Percentiles rank a stretch among this genome's conserved stretches.
These are phyloP conservation scores for Gracilaria domingensis DNA, from an alignment of 23 red algal genomes.

Conservation along the genomic window DNA sequence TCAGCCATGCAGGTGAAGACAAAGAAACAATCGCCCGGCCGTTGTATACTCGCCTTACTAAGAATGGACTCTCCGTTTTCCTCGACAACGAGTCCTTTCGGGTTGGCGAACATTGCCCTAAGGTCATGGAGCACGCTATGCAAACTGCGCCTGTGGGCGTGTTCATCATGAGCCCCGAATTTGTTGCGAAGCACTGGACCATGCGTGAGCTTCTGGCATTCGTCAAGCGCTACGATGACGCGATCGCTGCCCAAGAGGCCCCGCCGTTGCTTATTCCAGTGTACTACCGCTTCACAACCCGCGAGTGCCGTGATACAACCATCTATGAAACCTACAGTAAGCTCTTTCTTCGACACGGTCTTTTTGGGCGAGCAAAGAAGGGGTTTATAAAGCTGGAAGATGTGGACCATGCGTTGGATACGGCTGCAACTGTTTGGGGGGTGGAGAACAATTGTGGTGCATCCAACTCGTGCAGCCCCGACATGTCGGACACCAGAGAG, in stretches of 20 bases:
- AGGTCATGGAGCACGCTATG: too few species aligned
- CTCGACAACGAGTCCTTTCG: too few species aligned
- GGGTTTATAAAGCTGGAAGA: not conserved
- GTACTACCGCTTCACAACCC: too few species aligned
- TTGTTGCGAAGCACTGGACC: not conserved
- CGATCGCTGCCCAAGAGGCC: not conserved
- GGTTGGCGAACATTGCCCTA: too few species aligned
- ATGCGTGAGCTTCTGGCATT: slow-evolving; percentile 29
- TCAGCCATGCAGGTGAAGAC: slow-evolving; percentile 40
- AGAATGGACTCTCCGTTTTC: not conserved
- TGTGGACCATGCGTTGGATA: not conserved
- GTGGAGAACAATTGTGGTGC: not conserved
- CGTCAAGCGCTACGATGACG: not conserved
- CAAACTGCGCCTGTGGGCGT: too few species aligned
- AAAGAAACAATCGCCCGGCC: slow-evolving; percentile 20
- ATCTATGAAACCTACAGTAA: not conserved
- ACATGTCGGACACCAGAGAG: not conserved
- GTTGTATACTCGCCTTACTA: not conserved
- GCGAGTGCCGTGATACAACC: too few species aligned
- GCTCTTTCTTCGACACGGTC: not conserved
- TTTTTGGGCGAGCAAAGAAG: not conserved
- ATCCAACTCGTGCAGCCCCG: not conserved
- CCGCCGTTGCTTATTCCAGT: too few species aligned
- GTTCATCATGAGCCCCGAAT: too few species aligned
- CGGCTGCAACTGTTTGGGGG: not conserved